These are phyloP conservation scores for Xylaria sp. DNA, from an alignment of 2,329 filamentous ascomycete genomes.

Conservation along the genomic window DNA sequence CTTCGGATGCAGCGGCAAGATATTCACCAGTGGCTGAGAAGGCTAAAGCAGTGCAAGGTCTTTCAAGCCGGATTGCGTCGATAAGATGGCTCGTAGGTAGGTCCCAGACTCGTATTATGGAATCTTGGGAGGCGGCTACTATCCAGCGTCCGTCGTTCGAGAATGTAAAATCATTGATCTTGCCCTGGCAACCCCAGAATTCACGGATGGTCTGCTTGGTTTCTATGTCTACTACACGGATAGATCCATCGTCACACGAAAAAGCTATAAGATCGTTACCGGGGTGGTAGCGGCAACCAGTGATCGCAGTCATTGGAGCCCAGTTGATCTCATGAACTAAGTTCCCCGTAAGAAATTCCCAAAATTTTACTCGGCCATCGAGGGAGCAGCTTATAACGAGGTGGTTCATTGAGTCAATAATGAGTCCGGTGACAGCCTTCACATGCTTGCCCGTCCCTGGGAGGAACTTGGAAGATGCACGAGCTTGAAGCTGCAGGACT, in stretches of 20 bases:
- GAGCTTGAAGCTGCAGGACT: slow-evolving; percentile 59
- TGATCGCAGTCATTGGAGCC: slow-evolving; percentile 77
- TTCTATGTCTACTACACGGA: slow-evolving; percentile 87
- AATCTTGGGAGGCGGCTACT: slow-evolving; percentile 82
- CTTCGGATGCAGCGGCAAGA: slow-evolving; percentile 85
- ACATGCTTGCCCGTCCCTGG: slow-evolving; percentile 74
- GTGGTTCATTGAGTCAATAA: slow-evolving; percentile 89
- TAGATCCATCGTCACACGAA: slow-evolving; percentile 84
- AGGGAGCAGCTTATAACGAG: slow-evolving; percentile 83
- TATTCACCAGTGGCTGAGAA: slow-evolving; percentile 93
- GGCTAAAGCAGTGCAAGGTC: slow-evolving; percentile 80
- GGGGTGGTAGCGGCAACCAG: slow-evolving; percentile 78
- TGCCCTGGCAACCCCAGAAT: slow-evolving; percentile 78
- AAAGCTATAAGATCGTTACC: slow-evolving; percentile 86
- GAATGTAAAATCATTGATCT: slow-evolving; percentile 83
- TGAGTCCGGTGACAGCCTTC: slow-evolving; percentile 81
- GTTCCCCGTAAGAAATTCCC: slow-evolving; percentile 88
- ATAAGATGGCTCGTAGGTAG: slow-evolving; percentile 94
- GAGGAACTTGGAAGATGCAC: slow-evolving; percentile 49
- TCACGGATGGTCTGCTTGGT: slow-evolving; percentile 92
- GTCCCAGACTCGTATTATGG: slow-evolving; percentile 87
- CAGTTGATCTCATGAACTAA: slow-evolving; percentile 83
- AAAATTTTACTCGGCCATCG: slow-evolving; percentile 96
- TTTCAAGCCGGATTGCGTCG: slow-evolving; percentile 82
- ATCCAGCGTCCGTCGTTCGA: slow-evolving; percentile 95